These are phyloP conservation scores for Alternaria atra DNA, from an alignment of 2,329 filamentous ascomycete species.

Conservation along the genomic window DNA sequence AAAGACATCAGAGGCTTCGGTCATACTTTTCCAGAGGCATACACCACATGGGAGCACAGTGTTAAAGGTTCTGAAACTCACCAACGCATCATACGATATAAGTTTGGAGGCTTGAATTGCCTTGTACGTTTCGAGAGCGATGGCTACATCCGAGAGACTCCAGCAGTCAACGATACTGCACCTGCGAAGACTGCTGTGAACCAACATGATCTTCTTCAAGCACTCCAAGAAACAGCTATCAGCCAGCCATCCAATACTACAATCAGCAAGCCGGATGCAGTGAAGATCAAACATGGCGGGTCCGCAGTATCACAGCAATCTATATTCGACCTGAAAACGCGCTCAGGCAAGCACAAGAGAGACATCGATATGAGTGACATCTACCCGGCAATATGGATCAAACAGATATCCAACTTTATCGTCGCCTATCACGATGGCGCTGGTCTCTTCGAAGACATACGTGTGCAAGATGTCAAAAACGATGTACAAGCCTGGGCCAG, in stretches of 20 bases:
- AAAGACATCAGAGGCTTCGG: constrained; percentile 67
- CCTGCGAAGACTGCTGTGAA: neutral
- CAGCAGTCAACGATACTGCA: neutral
- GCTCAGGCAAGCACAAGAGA: constrained; percentile 46
- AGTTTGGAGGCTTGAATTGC: constrained; percentile 62
- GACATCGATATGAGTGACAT: constrained; percentile 53
- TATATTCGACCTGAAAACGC: constrained; percentile 65
- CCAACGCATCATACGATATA: constrained; percentile 68
- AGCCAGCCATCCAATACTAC: neutral
- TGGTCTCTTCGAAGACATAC: constrained; percentile 55
- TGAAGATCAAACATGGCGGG: constrained; percentile 35
- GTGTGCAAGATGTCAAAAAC: constrained; percentile 49
- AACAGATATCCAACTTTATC: constrained; percentile 62
- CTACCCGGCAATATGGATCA: constrained; percentile 59
- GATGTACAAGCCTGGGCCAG: constrained; percentile 55
- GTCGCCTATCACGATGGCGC: constrained; percentile 59
- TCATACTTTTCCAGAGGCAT: constrained; percentile 71
- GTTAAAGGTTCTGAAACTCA: constrained; percentile 67
- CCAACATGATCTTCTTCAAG: constrained; percentile 21
- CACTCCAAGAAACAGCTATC: constrained; percentile 21
- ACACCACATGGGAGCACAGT: constrained; percentile 69
- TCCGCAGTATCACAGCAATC: constrained; percentile 52
- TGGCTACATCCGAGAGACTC: constrained; percentile 57
- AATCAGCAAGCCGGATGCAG: neutral
- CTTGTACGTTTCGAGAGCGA: constrained; percentile 68